Conservation (phyloP, 2,329 filamentous ascomycete genomes). For the Emmonsiellopsis sp. region DNA sequence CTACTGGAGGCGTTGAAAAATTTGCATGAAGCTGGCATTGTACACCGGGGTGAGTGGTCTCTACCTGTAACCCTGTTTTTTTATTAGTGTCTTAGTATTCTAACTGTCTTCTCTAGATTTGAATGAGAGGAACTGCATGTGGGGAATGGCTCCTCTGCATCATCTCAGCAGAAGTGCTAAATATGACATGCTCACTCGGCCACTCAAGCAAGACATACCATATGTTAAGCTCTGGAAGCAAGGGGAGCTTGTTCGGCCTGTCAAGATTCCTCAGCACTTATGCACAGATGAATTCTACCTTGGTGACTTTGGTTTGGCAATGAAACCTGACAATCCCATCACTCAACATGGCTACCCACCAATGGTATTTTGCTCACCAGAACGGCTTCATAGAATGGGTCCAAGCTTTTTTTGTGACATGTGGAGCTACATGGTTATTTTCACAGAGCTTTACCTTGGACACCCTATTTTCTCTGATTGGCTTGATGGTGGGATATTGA, state of each 20-base stretch:
- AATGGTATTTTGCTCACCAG: conserved; percentile 2
- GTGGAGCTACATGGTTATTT: conserved; percentile 5
- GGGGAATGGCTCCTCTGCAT: conserved; percentile 1
- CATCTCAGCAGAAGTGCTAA: not conserved
- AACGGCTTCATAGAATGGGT: not conserved
- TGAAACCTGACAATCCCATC: no score
- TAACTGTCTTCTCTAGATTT: not conserved
- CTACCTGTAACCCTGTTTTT: not conserved
- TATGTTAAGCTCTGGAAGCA: not conserved
- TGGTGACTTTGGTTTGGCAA: no score
- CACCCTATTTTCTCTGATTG: not conserved
- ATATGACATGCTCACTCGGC: not conserved
- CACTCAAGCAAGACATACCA: not conserved
- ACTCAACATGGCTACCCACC: no score
- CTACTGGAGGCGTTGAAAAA: not conserved
- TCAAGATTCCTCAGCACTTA: no score
- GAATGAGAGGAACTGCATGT: conserved; percentile 3
- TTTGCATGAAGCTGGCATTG: conserved; percentile 2
- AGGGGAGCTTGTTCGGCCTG: not conserved
- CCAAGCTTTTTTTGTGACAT: conserved; percentile 5
- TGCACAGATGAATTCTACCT: no score
- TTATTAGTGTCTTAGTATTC: not conserved
- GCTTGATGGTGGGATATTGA: not conserved
- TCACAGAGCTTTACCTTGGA: conserved; percentile 1
- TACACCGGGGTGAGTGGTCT: not conserved